Conservation (phyloP, 257 asterid genomes). For the Striga asiatica region DNA sequence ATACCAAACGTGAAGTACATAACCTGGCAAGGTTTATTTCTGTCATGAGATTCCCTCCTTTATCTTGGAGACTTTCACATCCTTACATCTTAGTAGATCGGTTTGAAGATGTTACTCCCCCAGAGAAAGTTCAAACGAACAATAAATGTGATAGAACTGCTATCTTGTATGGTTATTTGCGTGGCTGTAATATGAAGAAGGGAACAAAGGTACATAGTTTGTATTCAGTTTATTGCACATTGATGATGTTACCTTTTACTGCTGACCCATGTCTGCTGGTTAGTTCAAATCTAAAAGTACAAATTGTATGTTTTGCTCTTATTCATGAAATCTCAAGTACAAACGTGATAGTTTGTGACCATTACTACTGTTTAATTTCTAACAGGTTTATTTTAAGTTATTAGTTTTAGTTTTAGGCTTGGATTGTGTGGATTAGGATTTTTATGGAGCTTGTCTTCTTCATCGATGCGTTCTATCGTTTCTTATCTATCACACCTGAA, state of each 20-base stretch:
- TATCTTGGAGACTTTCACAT: constrained; percentile 92
- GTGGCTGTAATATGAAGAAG: constrained; percentile 91
- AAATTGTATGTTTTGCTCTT: neutral
- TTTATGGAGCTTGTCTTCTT: neutral
- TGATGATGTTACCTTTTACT: neutral
- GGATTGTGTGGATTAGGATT: neutral
- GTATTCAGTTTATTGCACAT: neutral
- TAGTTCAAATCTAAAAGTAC: neutral
- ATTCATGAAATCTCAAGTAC: neutral
- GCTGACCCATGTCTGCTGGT: neutral
- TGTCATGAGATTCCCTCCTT: constrained; percentile 92
- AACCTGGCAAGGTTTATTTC: constrained; percentile 93
- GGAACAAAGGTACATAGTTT: constrained; percentile 59
- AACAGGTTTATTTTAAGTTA: neutral
- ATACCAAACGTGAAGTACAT: constrained; percentile 82
- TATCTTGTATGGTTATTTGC: constrained; percentile 80
- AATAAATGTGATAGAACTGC: constrained; percentile 81
- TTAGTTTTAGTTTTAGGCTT: neutral
- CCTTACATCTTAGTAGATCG: constrained; percentile 92
- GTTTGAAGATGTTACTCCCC: constrained; percentile 88
- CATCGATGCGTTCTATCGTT: neutral
- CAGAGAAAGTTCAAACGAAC: constrained; percentile 64
- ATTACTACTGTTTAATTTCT: neutral
- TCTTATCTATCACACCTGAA: neutral
- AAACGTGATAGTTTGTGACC: neutral